Conservation (phyloP, 2,329 filamentous ascomycete genomes). For the Hysterium pulicare region DNA sequence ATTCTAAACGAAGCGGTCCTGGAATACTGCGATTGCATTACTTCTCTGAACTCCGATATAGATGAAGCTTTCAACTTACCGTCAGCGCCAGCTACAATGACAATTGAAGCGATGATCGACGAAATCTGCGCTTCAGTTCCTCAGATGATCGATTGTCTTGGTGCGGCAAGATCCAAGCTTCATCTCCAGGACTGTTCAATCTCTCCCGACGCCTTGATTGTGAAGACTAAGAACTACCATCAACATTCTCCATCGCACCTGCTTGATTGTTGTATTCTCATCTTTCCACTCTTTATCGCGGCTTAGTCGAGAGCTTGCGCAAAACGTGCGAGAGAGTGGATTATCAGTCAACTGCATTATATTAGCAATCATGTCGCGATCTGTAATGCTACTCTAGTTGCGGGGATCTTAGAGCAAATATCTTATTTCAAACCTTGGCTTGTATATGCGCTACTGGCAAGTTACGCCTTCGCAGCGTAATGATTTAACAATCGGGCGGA, state of each 20-base stretch:
- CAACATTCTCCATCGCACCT: not conserved
- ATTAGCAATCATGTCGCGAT: not conserved
- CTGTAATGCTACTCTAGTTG: not conserved
- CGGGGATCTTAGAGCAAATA: not conserved
- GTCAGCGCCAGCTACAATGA: slow-evolving; percentile 9
- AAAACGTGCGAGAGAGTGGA: not conserved
- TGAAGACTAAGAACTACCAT: not conserved
- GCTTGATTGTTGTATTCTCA: not conserved
- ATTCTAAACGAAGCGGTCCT: slow-evolving; percentile 27
- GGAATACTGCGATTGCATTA: slow-evolving; percentile 3
- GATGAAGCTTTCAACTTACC: too few relatives aligned
- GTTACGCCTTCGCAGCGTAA: not conserved
- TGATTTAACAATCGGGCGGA: too few relatives aligned
- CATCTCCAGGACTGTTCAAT: not conserved
- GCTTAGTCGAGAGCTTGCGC: not conserved
- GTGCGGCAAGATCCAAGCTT: slow-evolving; percentile 16
- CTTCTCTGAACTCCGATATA: too few relatives aligned
- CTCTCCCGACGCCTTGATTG: not conserved
- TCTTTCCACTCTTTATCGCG: slow-evolving; percentile 1
- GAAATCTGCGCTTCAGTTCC: slow-evolving; percentile 33
- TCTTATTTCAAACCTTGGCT: not conserved
- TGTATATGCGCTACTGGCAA: not conserved
- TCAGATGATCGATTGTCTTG: slow-evolving; percentile 26
- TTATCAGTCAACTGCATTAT: not conserved
- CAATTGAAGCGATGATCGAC: slow-evolving; percentile 18